phyloP scores from a whole-genome alignment of 495 filamentous ascomycete genomes.

The Penicillium cinerascens region DNA sequence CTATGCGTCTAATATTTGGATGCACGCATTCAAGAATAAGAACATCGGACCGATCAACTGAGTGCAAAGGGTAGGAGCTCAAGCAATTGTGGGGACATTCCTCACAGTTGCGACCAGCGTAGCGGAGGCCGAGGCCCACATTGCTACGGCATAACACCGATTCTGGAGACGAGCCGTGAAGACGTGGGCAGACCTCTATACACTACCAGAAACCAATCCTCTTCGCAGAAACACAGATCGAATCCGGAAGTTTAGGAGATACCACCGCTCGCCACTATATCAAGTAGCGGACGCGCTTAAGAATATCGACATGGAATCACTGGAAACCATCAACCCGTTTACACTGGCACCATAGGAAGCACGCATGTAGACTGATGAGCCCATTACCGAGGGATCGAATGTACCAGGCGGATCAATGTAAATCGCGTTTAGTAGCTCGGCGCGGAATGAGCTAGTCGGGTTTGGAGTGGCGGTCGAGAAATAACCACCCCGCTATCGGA shows the following conservation, averaged over 20 bases:
- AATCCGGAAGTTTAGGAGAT: conserved; percentile 15
- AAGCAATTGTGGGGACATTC: conserved; percentile 29
- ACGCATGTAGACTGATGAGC: conserved; percentile 5
- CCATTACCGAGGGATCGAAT: not conserved
- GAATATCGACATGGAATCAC: conserved; percentile 11
- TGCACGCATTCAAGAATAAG: conserved; percentile 26
- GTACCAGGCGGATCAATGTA: not conserved
- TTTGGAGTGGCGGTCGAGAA: conserved; percentile 12
- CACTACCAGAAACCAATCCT: conserved; percentile 20
- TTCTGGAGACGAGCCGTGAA: conserved; percentile 24
- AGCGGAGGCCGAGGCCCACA: conserved; percentile 13
- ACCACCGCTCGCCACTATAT: conserved; percentile 12
- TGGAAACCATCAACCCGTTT: conserved; percentile 14
- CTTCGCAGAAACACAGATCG: conserved; percentile 12
- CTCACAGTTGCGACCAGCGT: conserved; percentile 12
- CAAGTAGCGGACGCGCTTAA: conserved; percentile 11
- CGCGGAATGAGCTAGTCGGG: conserved; percentile 11
- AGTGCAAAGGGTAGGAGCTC: conserved; percentile 30
- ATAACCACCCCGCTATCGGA: conserved; percentile 11
- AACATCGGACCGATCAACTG: conserved; percentile 13
- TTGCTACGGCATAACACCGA: conserved; percentile 17
- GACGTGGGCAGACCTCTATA: conserved; percentile 23
- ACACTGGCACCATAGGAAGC: conserved; percentile 8
- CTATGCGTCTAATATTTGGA: conserved; percentile 33
- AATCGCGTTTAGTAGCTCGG: conserved; percentile 10